phyloP scores from a whole-genome alignment of 306 rosid genomes.

The Citrullus mucosospermus region DNA sequence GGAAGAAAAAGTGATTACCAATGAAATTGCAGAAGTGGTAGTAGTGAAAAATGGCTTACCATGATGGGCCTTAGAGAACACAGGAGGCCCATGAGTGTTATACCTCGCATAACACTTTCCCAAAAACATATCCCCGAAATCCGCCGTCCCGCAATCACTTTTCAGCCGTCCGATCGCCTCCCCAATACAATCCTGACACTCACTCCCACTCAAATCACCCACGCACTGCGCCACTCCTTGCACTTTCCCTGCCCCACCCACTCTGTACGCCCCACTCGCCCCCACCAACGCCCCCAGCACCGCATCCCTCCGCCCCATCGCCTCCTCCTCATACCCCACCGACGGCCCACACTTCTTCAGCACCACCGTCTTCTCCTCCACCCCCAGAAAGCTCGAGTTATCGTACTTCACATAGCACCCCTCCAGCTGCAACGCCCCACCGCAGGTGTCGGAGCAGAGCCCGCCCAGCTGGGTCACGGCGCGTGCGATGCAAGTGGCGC shows the following conservation, averaged over 20 bases:
- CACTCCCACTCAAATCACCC: conserved; percentile 3
- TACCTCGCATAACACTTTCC: neutral
- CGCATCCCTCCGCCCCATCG: neutral
- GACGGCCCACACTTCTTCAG: conserved; percentile 74
- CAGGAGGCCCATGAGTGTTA: neutral
- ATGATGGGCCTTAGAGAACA: neutral
- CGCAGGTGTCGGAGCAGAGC: conserved; percentile 38
- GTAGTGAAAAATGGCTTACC: neutral
- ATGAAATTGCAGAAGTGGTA: neutral
- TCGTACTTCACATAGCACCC: conserved; percentile 86
- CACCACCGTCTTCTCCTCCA: conserved; percentile 66
- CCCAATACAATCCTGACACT: neutral
- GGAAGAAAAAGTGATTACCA: neutral
- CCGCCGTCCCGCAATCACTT: neutral
- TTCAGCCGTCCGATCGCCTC: conserved; percentile 5
- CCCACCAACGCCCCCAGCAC: neutral
- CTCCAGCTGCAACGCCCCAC: conserved; percentile 67
- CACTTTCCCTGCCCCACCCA: neutral
- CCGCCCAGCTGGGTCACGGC: conserved; percentile 33
- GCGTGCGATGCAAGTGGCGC: conserved; percentile 53
- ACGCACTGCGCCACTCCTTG: conserved; percentile 5
- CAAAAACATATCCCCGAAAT: conserved; percentile 1
- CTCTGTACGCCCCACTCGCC: neutral
- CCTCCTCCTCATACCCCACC: conserved; percentile 16
- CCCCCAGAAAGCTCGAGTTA: conserved; percentile 49